Conservation (phyloP, 805 yeast species). For the Yarrowia alimentaria region DNA sequence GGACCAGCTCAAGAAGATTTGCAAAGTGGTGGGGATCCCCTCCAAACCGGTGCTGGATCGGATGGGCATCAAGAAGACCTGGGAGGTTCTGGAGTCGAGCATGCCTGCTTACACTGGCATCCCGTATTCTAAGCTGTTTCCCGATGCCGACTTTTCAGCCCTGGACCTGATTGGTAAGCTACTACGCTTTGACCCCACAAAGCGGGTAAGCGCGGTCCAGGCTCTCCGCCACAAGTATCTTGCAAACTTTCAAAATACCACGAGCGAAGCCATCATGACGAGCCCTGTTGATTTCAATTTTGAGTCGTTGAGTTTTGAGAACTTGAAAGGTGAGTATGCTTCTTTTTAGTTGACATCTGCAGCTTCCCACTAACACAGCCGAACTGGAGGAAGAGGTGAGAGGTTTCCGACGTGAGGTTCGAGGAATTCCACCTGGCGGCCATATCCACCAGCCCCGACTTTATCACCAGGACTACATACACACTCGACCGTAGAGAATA, state of each 20-base stretch:
- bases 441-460: conserved; percentile 5
- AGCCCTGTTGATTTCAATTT: conserved; percentile 63
- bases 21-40: conserved; percentile 72
- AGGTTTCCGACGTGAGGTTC: conserved; percentile 30
- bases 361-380: no score
- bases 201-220: conserved; percentile 54
- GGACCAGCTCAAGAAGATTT: conserved; percentile 69
- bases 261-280: conserved; percentile 55
- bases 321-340: no score
- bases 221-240: conserved; percentile 61
- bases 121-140: conserved; percentile 47
- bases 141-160: conserved; percentile 57
- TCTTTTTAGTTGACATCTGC: no score
- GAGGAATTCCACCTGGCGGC: conserved; percentile 27
- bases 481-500: conserved; percentile 5
- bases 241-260: conserved; percentile 44
- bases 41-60: conserved; percentile 34
- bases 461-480: conserved; percentile 21
- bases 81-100: conserved; percentile 17
- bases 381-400: conserved; percentile 31
- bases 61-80: conserved; percentile 25
- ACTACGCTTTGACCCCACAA: conserved; percentile 61
- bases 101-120: conserved; percentile 20
- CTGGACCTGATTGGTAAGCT: conserved; percentile 51
- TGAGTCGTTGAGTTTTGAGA: conserved; percentile 45